Conservation (phyloP, 2,329 filamentous ascomycete genomes). For the Capronia americana region DNA sequence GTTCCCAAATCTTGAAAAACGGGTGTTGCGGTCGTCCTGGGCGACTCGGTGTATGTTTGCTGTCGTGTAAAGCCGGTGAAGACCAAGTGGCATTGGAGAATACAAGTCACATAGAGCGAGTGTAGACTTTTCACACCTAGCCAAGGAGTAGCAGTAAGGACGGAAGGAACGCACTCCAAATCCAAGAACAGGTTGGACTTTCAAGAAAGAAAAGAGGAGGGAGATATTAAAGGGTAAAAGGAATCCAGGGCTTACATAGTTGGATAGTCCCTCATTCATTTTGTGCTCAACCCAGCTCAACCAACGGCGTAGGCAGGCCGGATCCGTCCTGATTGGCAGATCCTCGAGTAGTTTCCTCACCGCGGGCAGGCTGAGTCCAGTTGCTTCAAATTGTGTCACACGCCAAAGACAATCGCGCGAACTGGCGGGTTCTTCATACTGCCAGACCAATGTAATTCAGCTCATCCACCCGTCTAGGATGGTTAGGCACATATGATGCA, state of each 20-base stretch:
- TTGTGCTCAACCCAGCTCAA: conserved; percentile 28
- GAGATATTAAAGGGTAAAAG: conserved; percentile 18
- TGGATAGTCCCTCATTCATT: conserved; percentile 14
- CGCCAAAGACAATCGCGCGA: conserved; percentile 27
- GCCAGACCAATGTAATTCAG: conserved; percentile 25
- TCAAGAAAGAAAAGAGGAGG: conserved; percentile 20
- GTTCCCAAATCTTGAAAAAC: neutral
- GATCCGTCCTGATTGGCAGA: conserved; percentile 33
- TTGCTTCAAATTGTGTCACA: conserved; percentile 36
- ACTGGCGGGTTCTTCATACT: conserved; percentile 23
- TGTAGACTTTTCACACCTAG: neutral
- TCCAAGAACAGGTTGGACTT: neutral
- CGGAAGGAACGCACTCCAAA: neutral
- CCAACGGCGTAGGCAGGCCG: conserved; percentile 21
- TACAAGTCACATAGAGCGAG: neutral
- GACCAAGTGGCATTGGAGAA: neutral
- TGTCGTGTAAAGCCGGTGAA: neutral
- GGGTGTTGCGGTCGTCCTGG: neutral
- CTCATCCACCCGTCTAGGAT: conserved; percentile 13
- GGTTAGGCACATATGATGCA: conserved; percentile 26
- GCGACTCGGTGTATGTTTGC: neutral
- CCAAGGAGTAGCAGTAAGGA: neutral
- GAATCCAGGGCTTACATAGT: conserved; percentile 32
- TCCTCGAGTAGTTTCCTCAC: conserved; percentile 23
- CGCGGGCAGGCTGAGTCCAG: conserved; percentile 25